Conservation (phyloP, 2,329 filamentous ascomycete species). For the Alternaria alternata region DNA sequence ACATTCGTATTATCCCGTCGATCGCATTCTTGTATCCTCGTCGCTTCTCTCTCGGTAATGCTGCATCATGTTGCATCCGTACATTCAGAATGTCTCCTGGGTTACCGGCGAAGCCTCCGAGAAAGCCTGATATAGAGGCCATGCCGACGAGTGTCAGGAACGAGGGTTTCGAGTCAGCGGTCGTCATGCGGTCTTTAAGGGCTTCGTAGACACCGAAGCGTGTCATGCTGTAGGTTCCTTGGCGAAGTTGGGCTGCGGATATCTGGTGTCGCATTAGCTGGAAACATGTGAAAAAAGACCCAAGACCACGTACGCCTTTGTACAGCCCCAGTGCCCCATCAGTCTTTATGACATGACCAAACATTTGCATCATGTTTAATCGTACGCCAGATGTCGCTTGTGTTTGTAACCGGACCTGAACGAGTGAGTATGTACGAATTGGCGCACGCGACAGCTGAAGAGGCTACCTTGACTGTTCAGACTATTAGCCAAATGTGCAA, state of each 20-base stretch:
- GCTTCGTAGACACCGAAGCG: slow-evolving; percentile 97
- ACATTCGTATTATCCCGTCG: slow-evolving; percentile 86
- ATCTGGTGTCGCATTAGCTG: slow-evolving; percentile 59
- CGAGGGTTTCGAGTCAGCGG: slow-evolving; percentile 63
- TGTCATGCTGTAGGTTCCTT: slow-evolving; percentile 92
- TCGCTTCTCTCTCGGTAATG: slow-evolving; percentile 74
- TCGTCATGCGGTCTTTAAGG: slow-evolving; percentile 75
- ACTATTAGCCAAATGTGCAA: slow-evolving; percentile 37
- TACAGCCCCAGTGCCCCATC: slow-evolving; percentile 86
- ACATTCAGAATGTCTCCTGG: slow-evolving; percentile 97
- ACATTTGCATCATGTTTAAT: slow-evolving; percentile 84
- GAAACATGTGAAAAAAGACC: neutral
- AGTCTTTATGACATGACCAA: slow-evolving; percentile 78
- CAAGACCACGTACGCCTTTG: slow-evolving; percentile 68
- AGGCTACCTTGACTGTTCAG: slow-evolving; percentile 55
- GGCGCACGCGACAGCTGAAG: neutral
- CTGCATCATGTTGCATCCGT: slow-evolving; percentile 93
- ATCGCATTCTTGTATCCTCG: slow-evolving; percentile 91
- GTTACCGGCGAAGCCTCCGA: slow-evolving; percentile 90
- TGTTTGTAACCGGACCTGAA: slow-evolving; percentile 85
- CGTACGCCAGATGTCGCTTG: slow-evolving; percentile 71
- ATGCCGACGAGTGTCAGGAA: slow-evolving; percentile 82
- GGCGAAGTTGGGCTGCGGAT: slow-evolving; percentile 89
- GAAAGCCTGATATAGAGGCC: slow-evolving; percentile 81
- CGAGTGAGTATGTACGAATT: slow-evolving; percentile 26